phyloP scores from a whole-genome alignment of 129 eudicot species.

The Tagetes patula region DNA sequence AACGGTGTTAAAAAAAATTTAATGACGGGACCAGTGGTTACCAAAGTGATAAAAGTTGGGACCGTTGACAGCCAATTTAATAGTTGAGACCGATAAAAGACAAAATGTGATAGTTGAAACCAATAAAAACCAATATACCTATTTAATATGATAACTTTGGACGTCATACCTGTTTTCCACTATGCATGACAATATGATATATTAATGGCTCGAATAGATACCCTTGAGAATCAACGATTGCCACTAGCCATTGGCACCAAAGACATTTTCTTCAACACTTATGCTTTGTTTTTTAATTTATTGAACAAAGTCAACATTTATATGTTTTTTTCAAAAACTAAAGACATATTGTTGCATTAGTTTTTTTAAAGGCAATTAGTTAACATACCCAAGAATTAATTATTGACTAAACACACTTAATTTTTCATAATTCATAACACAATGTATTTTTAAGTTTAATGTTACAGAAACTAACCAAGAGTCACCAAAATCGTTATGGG shows the following conservation, averaged over 20 bases:
- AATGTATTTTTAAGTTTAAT: not conserved
- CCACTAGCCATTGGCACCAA: conserved; percentile 25
- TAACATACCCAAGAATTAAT: no score
- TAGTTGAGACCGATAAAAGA: no score
- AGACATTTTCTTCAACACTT: conserved; percentile 18
- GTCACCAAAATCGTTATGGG: no score
- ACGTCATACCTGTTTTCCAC: conserved; percentile 30
- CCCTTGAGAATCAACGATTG: conserved; percentile 26
- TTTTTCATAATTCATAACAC: not conserved
- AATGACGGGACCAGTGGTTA: no score
- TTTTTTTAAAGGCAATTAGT: not conserved
- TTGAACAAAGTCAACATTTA: conserved; percentile 20
- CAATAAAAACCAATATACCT: no score
- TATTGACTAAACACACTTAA: not conserved
- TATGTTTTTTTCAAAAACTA: not conserved
- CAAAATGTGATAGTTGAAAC: no score
- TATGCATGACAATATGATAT: conserved; percentile 21
- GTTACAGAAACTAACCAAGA: not conserved
- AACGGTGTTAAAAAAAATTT: no score
- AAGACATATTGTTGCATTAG: not conserved
- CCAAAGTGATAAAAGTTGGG: no score
- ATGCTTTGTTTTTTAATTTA: not conserved
- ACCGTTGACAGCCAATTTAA: no score
- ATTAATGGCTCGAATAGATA: conserved; percentile 30
- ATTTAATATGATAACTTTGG: not conserved